phyloP scores from a whole-genome alignment of 2,329 filamentous ascomycete species.

The Herpotrichia juniperi region DNA sequence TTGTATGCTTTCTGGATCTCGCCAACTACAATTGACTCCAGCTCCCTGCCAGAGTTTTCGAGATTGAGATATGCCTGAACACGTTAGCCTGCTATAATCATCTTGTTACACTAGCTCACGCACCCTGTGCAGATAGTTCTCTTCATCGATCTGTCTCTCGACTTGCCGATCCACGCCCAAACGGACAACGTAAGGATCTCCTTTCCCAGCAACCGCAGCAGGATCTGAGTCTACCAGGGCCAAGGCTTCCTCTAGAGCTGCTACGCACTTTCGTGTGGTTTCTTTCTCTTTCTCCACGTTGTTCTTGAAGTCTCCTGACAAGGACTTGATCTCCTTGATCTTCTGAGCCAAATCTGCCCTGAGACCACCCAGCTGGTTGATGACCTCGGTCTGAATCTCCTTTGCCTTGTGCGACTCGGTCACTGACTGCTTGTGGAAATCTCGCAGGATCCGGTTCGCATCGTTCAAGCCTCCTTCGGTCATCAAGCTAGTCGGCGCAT shows the following conservation, averaged over 20 bases:
- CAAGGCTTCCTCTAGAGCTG: slow-evolving; percentile 79
- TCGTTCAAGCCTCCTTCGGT: slow-evolving; percentile 84
- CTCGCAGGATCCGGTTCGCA: slow-evolving; percentile 78
- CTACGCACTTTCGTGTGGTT: slow-evolving; percentile 77
- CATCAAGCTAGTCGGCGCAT: slow-evolving; percentile 77
- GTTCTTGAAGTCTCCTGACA: slow-evolving; percentile 96
- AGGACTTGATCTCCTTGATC: slow-evolving; percentile 95
- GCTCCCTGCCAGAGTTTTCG: slow-evolving; percentile 89
- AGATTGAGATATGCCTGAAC: slow-evolving; percentile 87
- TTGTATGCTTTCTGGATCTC: slow-evolving; percentile 99
- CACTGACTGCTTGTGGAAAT: slow-evolving; percentile 82
- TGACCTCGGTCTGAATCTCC: slow-evolving; percentile 91
- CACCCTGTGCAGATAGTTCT: slow-evolving; percentile 94
- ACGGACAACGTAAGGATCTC: slow-evolving; percentile 88
- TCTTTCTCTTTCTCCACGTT: slow-evolving; percentile 96
- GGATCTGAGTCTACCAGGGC: slow-evolving; percentile 81
- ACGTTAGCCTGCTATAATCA: slow-evolving; percentile 17
- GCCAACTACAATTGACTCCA: slow-evolving; percentile 94
- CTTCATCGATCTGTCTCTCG: slow-evolving; percentile 91
- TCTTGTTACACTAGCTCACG: slow-evolving; percentile 34
- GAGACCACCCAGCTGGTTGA: slow-evolving; percentile 82
- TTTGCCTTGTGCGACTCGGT: slow-evolving; percentile 84
- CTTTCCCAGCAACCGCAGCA: slow-evolving; percentile 77
- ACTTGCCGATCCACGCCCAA: slow-evolving; percentile 87
- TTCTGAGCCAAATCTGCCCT: slow-evolving; percentile 91